These are phyloP conservation scores for Cryptosporidium xiaoi DNA, from an alignment of 169 alveolate species.

Conservation along the genomic window DNA sequence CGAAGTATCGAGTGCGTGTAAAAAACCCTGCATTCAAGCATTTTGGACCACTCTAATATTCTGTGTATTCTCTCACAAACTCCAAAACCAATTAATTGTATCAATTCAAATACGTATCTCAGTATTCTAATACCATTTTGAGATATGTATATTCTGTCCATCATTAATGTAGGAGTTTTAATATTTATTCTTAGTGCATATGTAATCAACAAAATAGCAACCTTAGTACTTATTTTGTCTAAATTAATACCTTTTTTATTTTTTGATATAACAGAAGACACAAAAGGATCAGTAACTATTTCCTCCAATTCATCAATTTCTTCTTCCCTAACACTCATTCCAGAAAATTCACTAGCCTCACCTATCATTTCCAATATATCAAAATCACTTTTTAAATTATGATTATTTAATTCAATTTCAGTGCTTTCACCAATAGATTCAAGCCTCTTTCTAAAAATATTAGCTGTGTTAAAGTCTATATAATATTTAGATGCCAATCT, in stretches of 20 bases:
- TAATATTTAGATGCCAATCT: constrained; percentile 90
- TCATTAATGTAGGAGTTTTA: constrained; percentile 89
- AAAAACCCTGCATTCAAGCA: constrained; percentile 84
- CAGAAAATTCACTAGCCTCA: constrained; percentile 86
- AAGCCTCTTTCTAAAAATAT: constrained; percentile 75
- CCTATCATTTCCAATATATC: constrained; percentile 81
- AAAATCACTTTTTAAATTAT: constrained; percentile 74
- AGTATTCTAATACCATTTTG: constrained; percentile 93
- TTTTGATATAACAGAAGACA: constrained; percentile 72
- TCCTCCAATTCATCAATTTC: constrained; percentile 85
- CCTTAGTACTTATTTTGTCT: constrained; percentile 79
- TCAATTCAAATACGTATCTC: constrained; percentile 89
- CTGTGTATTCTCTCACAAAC: constrained; percentile 85
- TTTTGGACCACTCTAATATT: constrained; percentile 86
- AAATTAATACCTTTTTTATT: constrained; percentile 73
- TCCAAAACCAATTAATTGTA: constrained; percentile 81
- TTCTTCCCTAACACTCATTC: constrained; percentile 87
- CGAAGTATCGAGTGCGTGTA: constrained; percentile 85
- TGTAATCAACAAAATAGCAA: constrained; percentile 88
- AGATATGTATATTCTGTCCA: constrained; percentile 92
- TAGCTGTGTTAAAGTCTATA: constrained; percentile 85
- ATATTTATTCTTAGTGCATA: constrained; percentile 86
- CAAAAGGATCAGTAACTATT: constrained; percentile 75
- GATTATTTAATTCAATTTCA: constrained; percentile 57
- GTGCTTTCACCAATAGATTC: constrained; percentile 47